phyloP scores from a whole-genome alignment of 441 rosid genomes.

The Brassica hybrid region DNA sequence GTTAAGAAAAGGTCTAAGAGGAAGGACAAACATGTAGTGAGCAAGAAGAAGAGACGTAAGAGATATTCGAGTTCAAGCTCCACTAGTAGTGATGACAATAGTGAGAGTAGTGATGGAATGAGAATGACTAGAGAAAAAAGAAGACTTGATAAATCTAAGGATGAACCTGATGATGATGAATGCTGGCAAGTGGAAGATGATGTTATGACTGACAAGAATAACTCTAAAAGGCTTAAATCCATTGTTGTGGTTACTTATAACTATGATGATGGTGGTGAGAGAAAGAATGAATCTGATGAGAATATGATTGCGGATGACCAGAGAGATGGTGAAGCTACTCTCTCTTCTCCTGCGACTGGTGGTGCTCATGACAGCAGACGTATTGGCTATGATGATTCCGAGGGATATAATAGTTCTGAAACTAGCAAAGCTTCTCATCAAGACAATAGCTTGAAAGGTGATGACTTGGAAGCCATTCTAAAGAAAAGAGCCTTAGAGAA shows the following conservation, averaged over 20 bases:
- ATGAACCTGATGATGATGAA: conserved; percentile 43
- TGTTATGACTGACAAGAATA: conserved; percentile 44
- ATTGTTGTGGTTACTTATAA: conserved; percentile 49
- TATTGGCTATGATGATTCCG: conserved; percentile 41
- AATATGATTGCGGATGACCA: conserved; percentile 12
- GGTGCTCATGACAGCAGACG: conserved; percentile 8
- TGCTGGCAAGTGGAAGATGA: conserved; percentile 46
- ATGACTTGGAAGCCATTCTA: conserved; percentile 69
- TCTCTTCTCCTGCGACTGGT: conserved; percentile 33
- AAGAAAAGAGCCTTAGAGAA: conserved; percentile 82
- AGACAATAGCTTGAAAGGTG: conserved; percentile 38
- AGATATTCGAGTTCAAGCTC: conserved; percentile 54
- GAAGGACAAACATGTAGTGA: conserved; percentile 38
- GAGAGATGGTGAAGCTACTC: conserved; percentile 41
- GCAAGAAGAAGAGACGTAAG: conserved; percentile 48
- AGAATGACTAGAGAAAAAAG: conserved; percentile 39
- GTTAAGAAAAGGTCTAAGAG: conserved; percentile 52
- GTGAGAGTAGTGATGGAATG: conserved; percentile 55
- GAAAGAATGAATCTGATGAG: conserved; percentile 46
- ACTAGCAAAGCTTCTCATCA: conserved; percentile 38
- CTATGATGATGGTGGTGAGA: conserved; percentile 51
- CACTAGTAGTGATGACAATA: conserved; percentile 21
- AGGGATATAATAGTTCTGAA: conserved; percentile 31
- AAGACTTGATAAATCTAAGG: conserved; percentile 38
- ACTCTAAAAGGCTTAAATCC: conserved; percentile 60